phyloP scores from a whole-genome alignment of 331 rosid genomes.

The Pyracantha coccinea region DNA sequence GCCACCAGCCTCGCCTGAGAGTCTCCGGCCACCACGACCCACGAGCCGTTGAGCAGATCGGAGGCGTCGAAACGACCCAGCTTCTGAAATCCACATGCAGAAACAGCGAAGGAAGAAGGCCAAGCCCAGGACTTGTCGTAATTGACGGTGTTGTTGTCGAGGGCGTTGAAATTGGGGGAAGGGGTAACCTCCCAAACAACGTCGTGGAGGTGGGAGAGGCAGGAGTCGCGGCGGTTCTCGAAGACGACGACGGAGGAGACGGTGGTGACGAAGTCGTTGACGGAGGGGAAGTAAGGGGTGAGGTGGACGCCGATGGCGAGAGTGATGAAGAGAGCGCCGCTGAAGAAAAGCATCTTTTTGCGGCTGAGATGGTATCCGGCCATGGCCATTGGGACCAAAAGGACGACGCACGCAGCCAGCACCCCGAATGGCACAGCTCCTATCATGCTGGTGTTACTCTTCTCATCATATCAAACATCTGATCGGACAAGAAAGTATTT shows the following conservation, averaged over 20 bases:
- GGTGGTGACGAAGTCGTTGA: conserved; percentile 56
- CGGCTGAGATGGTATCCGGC: conserved; percentile 97
- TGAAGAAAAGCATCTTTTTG: conserved; percentile 85
- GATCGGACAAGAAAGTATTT: neutral
- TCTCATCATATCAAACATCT: neutral
- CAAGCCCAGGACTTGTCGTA: conserved; percentile 58
- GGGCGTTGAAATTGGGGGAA: conserved; percentile 27
- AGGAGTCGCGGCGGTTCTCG: conserved; percentile 54
- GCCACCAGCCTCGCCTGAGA: conserved; percentile 60
- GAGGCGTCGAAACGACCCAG: conserved; percentile 37
- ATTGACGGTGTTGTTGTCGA: conserved; percentile 39
- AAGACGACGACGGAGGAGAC: conserved; percentile 60
- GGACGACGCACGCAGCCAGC: conserved; percentile 77
- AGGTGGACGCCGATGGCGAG: conserved; percentile 94
- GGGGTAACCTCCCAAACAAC: conserved; percentile 56
- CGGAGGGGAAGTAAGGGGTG: conserved; percentile 79
- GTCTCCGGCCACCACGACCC: conserved; percentile 85
- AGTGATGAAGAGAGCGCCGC: conserved; percentile 87
- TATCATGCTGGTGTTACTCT: conserved; percentile 25
- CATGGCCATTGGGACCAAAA: conserved; percentile 96
- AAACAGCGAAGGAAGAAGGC: conserved; percentile 38
- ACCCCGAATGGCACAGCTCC: conserved; percentile 73
- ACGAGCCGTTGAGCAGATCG: conserved; percentile 86
- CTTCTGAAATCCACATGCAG: conserved; percentile 57
- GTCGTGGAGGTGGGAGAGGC: conserved; percentile 71